A percentile compares a stretch with the other conserved stretches of the same genome.
phyloP scores from a whole-genome alignment of 1,284 basidiomycete species.

The Tilletiopsis washingtonensis region DNA sequence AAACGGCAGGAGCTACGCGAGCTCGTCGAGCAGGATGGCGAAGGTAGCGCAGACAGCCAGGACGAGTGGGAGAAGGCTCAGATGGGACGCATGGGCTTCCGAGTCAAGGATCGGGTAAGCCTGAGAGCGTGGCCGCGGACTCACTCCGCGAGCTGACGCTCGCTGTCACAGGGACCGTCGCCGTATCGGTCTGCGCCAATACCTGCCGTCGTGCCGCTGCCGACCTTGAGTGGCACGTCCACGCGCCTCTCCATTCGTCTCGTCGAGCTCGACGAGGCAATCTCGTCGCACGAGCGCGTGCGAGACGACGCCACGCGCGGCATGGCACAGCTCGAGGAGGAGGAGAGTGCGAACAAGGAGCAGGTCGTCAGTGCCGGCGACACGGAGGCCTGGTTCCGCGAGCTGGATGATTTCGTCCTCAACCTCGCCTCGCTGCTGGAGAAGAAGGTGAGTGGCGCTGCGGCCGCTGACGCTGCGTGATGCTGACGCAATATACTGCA shows the following conservation, averaged over 20 bases:
- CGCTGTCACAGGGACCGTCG: too few relatives aligned
- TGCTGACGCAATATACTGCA: too few relatives aligned
- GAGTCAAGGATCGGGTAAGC: background rate
- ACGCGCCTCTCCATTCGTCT: conserved; percentile 19
- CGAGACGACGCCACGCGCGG: conserved; percentile 10
- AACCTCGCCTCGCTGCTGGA: conserved; percentile 35
- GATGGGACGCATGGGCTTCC: conserved; percentile 23
- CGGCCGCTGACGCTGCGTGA: conserved; percentile 29
- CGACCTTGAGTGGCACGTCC: conserved; percentile 24
- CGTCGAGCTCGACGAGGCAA: conserved; percentile 15
- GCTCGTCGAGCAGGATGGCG: conserved; percentile 56
- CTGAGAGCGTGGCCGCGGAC: conserved; percentile 2
- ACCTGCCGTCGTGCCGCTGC: conserved; percentile 23
- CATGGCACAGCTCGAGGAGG: conserved; percentile 16
- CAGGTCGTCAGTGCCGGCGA: conserved; percentile 22
- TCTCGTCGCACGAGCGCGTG: conserved; percentile 11
- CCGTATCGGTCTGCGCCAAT: conserved; percentile 24
- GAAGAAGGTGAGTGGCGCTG: conserved; percentile 23
- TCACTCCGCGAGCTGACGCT: too few relatives aligned
- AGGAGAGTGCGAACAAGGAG: conserved; percentile 24
- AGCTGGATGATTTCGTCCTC: conserved; percentile 31
- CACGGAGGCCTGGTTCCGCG: conserved; percentile 35
- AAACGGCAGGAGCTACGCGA: conserved; percentile 19
- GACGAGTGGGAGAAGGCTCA: conserved; percentile 49
- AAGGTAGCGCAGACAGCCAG: conserved; percentile 66